Evolutionary conservation across 129 eudicot genomes (phyloP), one percentile per base, ranked within the genome.

Genomic region (Smallanthus sonchifolius): DNA sequence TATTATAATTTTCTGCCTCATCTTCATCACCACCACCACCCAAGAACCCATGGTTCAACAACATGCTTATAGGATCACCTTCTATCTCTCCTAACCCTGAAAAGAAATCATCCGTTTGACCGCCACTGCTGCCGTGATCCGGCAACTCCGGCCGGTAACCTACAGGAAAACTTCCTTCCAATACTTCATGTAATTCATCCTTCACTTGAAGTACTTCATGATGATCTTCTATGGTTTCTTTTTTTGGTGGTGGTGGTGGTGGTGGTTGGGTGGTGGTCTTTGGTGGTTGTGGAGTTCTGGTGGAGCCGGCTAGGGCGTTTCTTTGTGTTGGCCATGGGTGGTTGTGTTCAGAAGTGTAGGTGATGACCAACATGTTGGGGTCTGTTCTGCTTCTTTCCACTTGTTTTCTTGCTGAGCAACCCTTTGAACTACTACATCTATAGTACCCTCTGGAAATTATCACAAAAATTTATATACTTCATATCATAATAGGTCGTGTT

Each of bases 281-380:
- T 48, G 95, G 68, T 14, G 87, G 90, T 51, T 86, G 95, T 43
- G 83, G 83, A 42, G 90, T 80, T 61, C 98, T 47, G 2, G 96
- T 83, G 20, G 97, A 93, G 38, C 98, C 98, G 1, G 98, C 98
- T 4, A 93, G 83, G 9, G 98, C 96, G 64, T 93, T 93, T 78
- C 98, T 69, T 73, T 93, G 98, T 5, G 98, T 90, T 6, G 98
- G 98, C 98, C 98, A 93, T 17, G 97, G 96, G 56, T 93, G 98
- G 77, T 93, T 88, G 70, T 93, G 98, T 78, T 93, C 98, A 8
- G 92, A 93, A 36, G 98, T 87, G 84, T 93, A 93, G 15, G 98
- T 93, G 47, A 93, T 90, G 3, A 93, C 98, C 20, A 93, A 39
- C 98, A 93, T 93, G 71, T 87, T 93, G 5, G 98, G 98, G 71